These are phyloP conservation scores for Alectoria sarmentosa DNA, from an alignment of 495 filamentous ascomycete species.

Conservation along the genomic window DNA sequence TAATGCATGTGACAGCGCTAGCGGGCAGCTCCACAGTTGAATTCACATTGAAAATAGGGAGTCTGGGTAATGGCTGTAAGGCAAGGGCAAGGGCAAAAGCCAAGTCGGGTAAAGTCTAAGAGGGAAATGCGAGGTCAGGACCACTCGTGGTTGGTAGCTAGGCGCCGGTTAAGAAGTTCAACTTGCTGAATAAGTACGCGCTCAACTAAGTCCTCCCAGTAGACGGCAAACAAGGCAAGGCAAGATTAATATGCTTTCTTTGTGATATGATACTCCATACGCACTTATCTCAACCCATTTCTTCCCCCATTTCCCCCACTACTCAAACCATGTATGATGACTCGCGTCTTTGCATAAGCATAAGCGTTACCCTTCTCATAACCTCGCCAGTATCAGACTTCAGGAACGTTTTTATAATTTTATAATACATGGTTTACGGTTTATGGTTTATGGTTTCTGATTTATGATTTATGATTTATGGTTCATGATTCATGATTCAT, in stretches of 20 bases:
- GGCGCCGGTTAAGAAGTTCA: neutral
- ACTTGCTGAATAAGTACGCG: neutral
- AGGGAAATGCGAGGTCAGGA: neutral
- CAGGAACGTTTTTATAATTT: too few relatives aligned
- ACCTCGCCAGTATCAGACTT: neutral
- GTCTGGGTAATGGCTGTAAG: neutral
- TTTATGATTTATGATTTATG: too few relatives aligned
- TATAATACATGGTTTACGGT: too few relatives aligned
- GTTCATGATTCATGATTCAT: too few relatives aligned
- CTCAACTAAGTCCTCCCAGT: neutral
- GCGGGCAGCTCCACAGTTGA: neutral
- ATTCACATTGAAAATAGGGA: neutral
- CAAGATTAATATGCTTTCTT: neutral
- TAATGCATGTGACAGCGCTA: slow-evolving; percentile 10
- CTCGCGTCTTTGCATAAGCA: neutral
- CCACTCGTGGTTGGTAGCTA: neutral
- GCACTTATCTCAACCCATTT: neutral
- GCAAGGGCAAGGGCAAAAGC: neutral
- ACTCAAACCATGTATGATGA: neutral
- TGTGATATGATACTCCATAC: neutral
- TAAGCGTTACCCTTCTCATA: neutral
- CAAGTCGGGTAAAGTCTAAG: neutral
- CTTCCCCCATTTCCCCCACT: neutral
- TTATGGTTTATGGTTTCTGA: too few relatives aligned
- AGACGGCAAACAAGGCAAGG: neutral